Percentiles rank a stretch among this genome's conserved stretches.
phyloP scores from a whole-genome alignment of 2,329 filamentous ascomycete species.

The Aspergillus tamarii region DNA sequence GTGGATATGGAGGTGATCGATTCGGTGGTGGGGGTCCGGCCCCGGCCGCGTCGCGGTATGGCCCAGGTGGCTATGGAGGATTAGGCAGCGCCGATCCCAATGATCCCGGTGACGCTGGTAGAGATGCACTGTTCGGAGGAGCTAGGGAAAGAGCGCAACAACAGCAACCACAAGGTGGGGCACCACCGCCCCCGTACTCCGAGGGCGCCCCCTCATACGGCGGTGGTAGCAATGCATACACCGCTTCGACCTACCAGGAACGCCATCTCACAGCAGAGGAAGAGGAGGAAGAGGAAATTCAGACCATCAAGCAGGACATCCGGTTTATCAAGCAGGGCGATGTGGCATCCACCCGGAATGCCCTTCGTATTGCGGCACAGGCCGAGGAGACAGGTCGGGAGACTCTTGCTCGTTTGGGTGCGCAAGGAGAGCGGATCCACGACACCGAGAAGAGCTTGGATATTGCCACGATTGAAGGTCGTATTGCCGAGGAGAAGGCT shows the following conservation, averaged over 20 bases:
- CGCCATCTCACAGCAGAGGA: constrained; percentile 81
- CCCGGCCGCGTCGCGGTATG: constrained; percentile 50
- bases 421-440: constrained; percentile 78
- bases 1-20: constrained; percentile 56
- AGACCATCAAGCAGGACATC: constrained; percentile 74
- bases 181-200: constrained; percentile 34
- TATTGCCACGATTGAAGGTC: constrained; percentile 74
- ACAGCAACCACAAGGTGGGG: constrained; percentile 37
- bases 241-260: constrained; percentile 59
- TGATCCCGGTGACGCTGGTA: constrained; percentile 57
- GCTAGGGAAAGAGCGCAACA: constrained; percentile 55
- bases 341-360: constrained; percentile 71
- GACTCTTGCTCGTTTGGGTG: constrained; percentile 73
- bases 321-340: constrained; percentile 76
- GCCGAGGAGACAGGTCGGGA: constrained; percentile 71
- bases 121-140: constrained; percentile 63
- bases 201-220: constrained; percentile 33
- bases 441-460: constrained; percentile 85
- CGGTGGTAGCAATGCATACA: constrained; percentile 40
- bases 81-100: constrained; percentile 54
- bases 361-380: constrained; percentile 67
- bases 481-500: constrained; percentile 76
- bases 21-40: constrained; percentile 54
- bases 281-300: constrained; percentile 73
- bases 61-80: constrained; percentile 59